Evolutionary conservation across 306 rosid species (phyloP).

Genomic region (Oemleria cerasiformis): DNA sequence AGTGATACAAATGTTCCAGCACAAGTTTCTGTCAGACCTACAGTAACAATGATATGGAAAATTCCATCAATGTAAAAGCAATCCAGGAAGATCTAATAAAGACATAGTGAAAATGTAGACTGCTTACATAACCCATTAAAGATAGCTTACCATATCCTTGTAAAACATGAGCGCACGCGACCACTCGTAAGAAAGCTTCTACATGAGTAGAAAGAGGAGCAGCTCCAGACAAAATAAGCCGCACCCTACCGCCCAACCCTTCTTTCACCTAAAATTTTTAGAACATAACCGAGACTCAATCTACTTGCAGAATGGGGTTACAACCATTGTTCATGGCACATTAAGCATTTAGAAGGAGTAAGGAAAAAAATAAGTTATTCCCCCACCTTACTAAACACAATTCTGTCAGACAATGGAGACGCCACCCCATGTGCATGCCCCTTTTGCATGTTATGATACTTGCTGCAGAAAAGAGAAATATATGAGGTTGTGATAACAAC

Average conservation of each 20-base stretch:
- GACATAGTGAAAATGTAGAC: neutral
- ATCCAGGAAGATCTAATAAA: neutral
- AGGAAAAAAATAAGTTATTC: neutral
- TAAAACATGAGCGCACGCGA: constrained; percentile 82
- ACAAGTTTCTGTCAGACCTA: constrained; percentile 95
- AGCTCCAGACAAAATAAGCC: constrained; percentile 91
- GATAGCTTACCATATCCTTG: constrained; percentile 89
- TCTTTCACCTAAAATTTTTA: constrained; percentile 63
- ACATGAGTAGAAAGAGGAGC: constrained; percentile 87
- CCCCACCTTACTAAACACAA: constrained; percentile 83
- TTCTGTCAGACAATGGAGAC: constrained; percentile 66
- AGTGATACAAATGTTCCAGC: constrained; percentile 91
- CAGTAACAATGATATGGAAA: constrained; percentile 30
- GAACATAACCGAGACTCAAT: constrained; percentile 34
- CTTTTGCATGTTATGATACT: constrained; percentile 62
- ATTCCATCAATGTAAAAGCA: constrained; percentile 12
- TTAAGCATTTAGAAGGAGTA: neutral
- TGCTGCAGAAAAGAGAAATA: constrained; percentile 46
- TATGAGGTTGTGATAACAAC: constrained; percentile 4
- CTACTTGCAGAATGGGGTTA: constrained; percentile 1
- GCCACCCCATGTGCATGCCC: constrained; percentile 55
- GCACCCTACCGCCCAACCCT: constrained; percentile 89
- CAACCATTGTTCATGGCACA: constrained; percentile 5
- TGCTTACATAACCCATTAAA: neutral
- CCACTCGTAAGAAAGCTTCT: constrained; percentile 79